Evolutionary conservation across 257 asterid species (phyloP).

Genomic region (Craterostigma plantagineum): DNA sequence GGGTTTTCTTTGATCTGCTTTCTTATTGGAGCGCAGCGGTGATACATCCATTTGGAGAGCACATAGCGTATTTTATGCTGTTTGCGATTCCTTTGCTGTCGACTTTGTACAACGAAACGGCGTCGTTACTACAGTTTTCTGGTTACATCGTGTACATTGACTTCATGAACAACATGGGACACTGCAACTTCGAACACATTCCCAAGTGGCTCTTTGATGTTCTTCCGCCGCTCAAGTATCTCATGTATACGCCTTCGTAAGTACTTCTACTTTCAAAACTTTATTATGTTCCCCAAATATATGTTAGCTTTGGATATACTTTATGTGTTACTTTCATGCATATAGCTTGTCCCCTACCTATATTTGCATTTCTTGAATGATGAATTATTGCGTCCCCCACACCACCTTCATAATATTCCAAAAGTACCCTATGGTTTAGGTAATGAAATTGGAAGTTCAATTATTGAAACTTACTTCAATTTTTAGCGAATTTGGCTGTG

Average conservation of each 20-base stretch:
- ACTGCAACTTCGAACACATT: constrained; percentile 13
- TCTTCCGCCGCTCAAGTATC: constrained; percentile 12
- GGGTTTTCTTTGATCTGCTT: too few species aligned
- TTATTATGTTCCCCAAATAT: not conserved
- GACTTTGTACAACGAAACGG: constrained; percentile 4
- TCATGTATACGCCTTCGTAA: constrained; percentile 15
- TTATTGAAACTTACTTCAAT: too few species aligned
- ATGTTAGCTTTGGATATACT: too few species aligned
- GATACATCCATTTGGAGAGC: constrained; percentile 14
- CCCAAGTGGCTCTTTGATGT: constrained; percentile 10
- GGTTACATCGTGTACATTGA: constrained; percentile 10
- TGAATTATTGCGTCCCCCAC: too few species aligned
- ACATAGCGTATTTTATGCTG: constrained; percentile 7
- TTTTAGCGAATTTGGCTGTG: too few species aligned
- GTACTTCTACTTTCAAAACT: not conserved
- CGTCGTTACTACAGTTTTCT: not conserved
- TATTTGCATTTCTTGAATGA: too few species aligned
- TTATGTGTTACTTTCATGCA: not conserved
- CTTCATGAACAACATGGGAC: constrained; percentile 13
- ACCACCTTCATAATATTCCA: too few species aligned
- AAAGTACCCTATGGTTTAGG: too few species aligned
- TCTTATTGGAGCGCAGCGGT: constrained; percentile 3
- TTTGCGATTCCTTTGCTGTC: constrained; percentile 10
- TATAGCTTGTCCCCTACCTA: not conserved
- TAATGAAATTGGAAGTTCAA: too few species aligned